Conservation (phyloP, 2,329 filamentous ascomycete species). For the Sporothrix mexicana region DNA sequence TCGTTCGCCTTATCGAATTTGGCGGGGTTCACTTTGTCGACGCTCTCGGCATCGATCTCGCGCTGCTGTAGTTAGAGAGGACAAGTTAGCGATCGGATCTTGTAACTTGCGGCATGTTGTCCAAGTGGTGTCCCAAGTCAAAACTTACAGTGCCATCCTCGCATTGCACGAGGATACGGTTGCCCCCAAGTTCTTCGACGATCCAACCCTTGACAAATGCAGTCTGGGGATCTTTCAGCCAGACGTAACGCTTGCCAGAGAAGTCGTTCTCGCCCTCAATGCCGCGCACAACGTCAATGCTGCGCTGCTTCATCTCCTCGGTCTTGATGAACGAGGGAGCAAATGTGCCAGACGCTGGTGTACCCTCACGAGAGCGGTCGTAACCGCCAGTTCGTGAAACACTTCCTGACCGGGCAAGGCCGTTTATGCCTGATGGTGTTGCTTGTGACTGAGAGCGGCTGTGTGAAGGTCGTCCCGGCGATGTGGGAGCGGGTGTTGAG, state of each 20-base stretch:
- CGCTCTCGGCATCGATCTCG: slow-evolving; percentile 81
- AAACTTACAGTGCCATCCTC: slow-evolving; percentile 82
- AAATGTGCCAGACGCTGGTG: slow-evolving; percentile 78
- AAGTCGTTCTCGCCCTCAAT: slow-evolving; percentile 99
- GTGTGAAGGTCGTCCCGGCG: slow-evolving; percentile 58
- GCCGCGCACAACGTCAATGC: slow-evolving; percentile 64
- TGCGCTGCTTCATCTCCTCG: slow-evolving; percentile 68
- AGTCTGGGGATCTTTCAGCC: slow-evolving; percentile 84
- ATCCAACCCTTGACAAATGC: slow-evolving; percentile 95
- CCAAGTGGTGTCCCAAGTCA: neutral
- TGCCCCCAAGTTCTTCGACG: slow-evolving; percentile 75
- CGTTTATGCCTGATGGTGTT: slow-evolving; percentile 3
- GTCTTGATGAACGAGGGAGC: slow-evolving; percentile 94
- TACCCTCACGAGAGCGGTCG: slow-evolving; percentile 68
- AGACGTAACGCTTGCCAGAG: slow-evolving; percentile 97
- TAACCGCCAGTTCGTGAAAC: slow-evolving; percentile 50
- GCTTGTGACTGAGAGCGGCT: slow-evolving; percentile 45
- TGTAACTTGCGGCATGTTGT: neutral
- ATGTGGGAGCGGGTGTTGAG: slow-evolving; percentile 57
- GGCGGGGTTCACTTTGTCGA: slow-evolving; percentile 98
- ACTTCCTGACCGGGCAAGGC: slow-evolving; percentile 36
- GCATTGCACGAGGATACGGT: slow-evolving; percentile 82
- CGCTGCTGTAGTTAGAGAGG: slow-evolving; percentile 66
- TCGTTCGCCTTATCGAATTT: slow-evolving; percentile 99
- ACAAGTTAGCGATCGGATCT: slow-evolving; percentile 35